Conservation (phyloP, 2,329 filamentous ascomycete genomes). For the Exophiala mesophila region DNA sequence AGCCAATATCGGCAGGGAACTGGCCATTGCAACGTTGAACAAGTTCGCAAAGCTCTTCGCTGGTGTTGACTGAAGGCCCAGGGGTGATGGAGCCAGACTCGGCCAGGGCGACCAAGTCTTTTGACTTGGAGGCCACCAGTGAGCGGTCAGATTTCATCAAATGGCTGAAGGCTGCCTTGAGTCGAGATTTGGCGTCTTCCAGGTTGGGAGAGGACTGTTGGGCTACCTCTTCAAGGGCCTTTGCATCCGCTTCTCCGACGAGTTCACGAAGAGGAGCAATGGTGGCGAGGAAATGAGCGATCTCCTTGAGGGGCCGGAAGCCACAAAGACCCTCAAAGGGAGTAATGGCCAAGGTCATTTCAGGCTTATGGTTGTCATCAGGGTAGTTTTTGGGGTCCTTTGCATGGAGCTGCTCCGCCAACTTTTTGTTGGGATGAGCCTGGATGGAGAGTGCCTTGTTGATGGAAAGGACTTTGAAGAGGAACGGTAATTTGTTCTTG, state of each 20-base stretch:
- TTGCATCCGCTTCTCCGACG: conserved; percentile 60
- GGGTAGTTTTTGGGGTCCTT: conserved; percentile 91
- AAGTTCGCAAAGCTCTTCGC: conserved; percentile 67
- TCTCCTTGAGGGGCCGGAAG: conserved; percentile 82
- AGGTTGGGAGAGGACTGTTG: conserved; percentile 51
- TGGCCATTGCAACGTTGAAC: conserved; percentile 72
- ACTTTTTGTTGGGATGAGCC: conserved; percentile 91
- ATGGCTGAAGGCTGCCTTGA: conserved; percentile 69
- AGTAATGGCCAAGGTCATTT: conserved; percentile 98
- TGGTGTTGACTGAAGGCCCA: conserved; percentile 62
- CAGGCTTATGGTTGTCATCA: conserved; percentile 98
- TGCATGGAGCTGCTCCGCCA: conserved; percentile 81
- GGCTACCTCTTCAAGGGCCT: conserved; percentile 50
- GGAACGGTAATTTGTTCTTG: conserved; percentile 78
- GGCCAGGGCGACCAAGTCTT: conserved; percentile 67
- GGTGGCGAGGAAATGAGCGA: conserved; percentile 72
- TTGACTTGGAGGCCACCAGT: conserved; percentile 59
- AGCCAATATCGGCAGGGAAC: conserved; percentile 83
- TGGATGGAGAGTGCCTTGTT: conserved; percentile 95
- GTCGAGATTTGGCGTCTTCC: conserved; percentile 67
- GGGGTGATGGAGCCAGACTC: conserved; percentile 34
- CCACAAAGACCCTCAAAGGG: conserved; percentile 94
- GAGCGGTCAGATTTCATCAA: conserved; percentile 74
- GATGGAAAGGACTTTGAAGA: conserved; percentile 97
- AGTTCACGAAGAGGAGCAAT: conserved; percentile 61